Conservation (phyloP, 352 stramenopile species). For the Albugo candida region DNA sequence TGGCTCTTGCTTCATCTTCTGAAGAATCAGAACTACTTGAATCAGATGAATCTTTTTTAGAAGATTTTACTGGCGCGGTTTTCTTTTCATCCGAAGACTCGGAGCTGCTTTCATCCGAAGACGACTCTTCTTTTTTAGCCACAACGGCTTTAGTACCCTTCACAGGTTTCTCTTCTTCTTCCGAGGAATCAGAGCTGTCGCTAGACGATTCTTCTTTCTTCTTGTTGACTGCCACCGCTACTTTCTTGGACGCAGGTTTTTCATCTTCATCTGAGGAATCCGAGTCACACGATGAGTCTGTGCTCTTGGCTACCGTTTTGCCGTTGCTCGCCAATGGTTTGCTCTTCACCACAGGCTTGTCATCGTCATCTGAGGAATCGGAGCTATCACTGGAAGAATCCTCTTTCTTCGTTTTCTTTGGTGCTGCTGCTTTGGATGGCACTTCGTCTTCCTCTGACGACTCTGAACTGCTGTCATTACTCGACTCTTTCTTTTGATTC, state of each 20-base stretch:
- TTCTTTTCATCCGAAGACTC: constrained; percentile 26
- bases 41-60: constrained; percentile 12
- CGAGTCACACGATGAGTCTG: constrained; percentile 18
- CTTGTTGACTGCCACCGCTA: constrained; percentile 19
- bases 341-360: constrained; percentile 22
- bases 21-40: constrained; percentile 11
- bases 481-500: constrained; percentile 6
- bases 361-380: neutral
- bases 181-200: constrained; percentile 27
- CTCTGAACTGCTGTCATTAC: constrained; percentile 4
- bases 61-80: constrained; percentile 6
- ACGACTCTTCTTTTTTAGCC: constrained; percentile 23
- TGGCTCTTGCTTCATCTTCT: constrained; percentile 3
- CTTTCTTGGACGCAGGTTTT: constrained; percentile 4
- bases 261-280: constrained; percentile 4
- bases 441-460: constrained; percentile 10
- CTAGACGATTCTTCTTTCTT: constrained; percentile 15
- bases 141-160: constrained; percentile 9
- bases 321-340: constrained; percentile 4
- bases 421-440: constrained; percentile 10
- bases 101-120: constrained; percentile 13
- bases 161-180: constrained; percentile 15
- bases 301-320: constrained; percentile 1
- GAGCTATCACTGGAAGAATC: neutral
- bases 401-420: neutral